A percentile compares a stretch with the other conserved stretches of the same genome.
Evolutionary conservation across 495 filamentous ascomycete species (phyloP).

Genomic region (Podospora pseudocomata): DNA sequence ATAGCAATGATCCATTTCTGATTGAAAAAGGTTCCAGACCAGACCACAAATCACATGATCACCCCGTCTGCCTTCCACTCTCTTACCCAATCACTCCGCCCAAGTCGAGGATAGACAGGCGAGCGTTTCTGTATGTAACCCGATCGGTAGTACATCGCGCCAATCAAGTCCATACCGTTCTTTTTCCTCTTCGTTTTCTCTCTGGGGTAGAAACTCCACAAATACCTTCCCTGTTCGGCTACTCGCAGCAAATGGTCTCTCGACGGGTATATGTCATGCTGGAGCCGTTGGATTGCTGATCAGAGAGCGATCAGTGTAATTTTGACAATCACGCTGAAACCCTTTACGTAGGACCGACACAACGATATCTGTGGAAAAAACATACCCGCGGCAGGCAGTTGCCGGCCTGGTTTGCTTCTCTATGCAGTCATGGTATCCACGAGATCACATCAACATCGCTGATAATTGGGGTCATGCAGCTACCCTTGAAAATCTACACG

Average conservation of each 20-base stretch:
- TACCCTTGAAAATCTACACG: background rate
- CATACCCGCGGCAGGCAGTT: background rate
- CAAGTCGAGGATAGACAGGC: background rate
- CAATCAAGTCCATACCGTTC: background rate
- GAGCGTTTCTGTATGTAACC: background rate
- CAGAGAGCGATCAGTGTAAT: background rate
- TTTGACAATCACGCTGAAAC: background rate
- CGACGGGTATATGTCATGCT: background rate
- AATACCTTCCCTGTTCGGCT: background rate
- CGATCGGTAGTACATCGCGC: background rate
- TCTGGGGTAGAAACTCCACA: background rate
- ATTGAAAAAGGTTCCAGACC: background rate
- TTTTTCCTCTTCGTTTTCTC: background rate
- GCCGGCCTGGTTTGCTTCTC: background rate
- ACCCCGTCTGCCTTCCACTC: background rate
- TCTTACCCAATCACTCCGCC: conserved; percentile 1
- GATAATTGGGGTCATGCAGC: background rate
- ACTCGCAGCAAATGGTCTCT: background rate
- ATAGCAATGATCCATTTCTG: background rate
- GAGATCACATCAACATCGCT: background rate
- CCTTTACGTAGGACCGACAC: background rate
- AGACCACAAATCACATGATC: background rate
- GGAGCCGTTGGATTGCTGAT: background rate
- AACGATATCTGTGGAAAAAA: background rate
- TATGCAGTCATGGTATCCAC: background rate